These are phyloP conservation scores for Magnusiomyces fungicola DNA, from an alignment of 1,139 yeast species.

Conservation along the genomic window DNA sequence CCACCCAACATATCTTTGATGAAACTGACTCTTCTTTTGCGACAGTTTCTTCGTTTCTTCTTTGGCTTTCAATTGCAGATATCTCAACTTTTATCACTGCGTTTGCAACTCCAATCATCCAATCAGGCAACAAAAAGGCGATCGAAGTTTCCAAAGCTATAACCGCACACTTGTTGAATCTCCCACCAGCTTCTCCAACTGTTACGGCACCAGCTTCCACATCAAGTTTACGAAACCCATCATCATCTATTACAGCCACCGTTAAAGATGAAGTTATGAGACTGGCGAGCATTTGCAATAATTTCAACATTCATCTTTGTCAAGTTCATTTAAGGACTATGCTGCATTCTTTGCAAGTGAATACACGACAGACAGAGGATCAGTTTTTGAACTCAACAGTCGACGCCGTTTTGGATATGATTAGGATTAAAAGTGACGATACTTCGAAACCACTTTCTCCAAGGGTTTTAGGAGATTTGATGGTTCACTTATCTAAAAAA, in stretches of 20 bases:
- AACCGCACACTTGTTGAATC: conserved; percentile 4
- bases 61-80: conserved; percentile 17
- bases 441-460: neutral
- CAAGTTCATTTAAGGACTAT: conserved; percentile 40
- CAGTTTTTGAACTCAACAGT: neutral
- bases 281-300: conserved; percentile 33
- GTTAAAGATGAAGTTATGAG: conserved; percentile 18
- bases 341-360: neutral
- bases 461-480: conserved; percentile 33
- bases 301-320: conserved; percentile 47
- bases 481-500: conserved; percentile 31
- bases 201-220: neutral
- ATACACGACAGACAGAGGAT: neutral
- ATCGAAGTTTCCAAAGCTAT: conserved; percentile 8
- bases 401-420: neutral
- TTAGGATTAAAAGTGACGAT: neutral
- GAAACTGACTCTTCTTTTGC: conserved; percentile 5
- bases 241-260: neutral
- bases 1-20: conserved; percentile 3
- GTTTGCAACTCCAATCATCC: conserved; percentile 21
- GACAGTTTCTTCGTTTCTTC: conserved; percentile 13
- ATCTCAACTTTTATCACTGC: conserved; percentile 16
- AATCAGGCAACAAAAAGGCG: conserved; percentile 16
- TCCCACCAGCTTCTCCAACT: neutral
- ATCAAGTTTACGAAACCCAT: neutral